Base-by-base conservation (phyloP, 768 basidiomycete species). In the Agrocybe pediades region DNA sequence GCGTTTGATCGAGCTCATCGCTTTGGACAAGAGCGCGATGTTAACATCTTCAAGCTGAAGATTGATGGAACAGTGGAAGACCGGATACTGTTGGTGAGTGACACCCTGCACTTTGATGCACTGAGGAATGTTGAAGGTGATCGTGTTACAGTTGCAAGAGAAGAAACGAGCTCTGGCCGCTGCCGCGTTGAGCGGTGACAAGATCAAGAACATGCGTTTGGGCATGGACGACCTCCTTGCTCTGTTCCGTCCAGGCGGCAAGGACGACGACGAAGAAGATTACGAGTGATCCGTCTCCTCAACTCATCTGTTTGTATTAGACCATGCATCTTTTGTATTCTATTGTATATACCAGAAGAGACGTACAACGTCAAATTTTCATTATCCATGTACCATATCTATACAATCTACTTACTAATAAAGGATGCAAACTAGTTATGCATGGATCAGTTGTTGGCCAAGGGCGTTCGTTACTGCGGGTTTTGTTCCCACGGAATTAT, bases 1-100 rank as follows among this genome's bases (percentile, higher is more conserved):
- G 95, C 95, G 0, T 96, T 95, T 63, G 95, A 95, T 66, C 86
- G 93, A 46, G 86, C 90, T 6, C 93, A 95, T 76, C 87, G 92
- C 49, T 85, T 91, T 53, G 95, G 96, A 7, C 95, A 98, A 71
- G 88, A 77, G 44, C 83, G 87, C 23, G 82, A 88, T 56, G 95
- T 97, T 36, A 84, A 88, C 63, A 95, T 94, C 57, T 91, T 85
- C 76, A 94, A 94, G 71, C 81, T 98, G 25, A 92, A 88, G 61
- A 87, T 98, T 51, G 85, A 88, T 39, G 77, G 84, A 23, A 94
- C 92, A 1, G 90, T 97, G 7, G 95, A 96, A 64, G 85, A 92
- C 63, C 86, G 95, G 43, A 93, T 96, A 57, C 73, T 95, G 27
- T 74, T 73, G 61, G 90, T 90, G 53, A 47, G 73, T 63, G 5